Evolutionary conservation across 75 land plant species (phyloP), one percentile per base, ranked within the genome.

Genomic region (Picea glauca): DNA sequence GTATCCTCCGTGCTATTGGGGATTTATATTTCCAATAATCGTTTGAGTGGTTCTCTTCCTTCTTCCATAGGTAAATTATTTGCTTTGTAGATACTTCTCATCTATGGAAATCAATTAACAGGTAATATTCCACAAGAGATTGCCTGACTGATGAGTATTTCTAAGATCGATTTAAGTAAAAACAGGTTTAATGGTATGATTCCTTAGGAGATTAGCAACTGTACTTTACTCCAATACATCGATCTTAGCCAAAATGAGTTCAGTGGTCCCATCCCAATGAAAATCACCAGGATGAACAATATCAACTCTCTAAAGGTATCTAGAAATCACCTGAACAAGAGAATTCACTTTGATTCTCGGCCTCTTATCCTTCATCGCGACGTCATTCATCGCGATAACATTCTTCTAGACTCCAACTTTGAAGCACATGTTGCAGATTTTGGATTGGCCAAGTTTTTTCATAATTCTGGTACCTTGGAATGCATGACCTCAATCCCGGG

Each of bases 381-480:
- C 68, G 90, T 91, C 18, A 91, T n/a, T n/a, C n/a, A 91, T 67
- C 84, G 87, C 31, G 90, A 89, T 77, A 91, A 91, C 83, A 91
- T 91, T 63, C 80, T 92, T 13, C 62, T 92, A 20, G 83, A 90
- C 70, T 82, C 86, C 32, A 81, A 58, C 77, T 90, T 81, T 54
- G 92, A 92, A 78, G 94, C 94, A 11, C 94, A 90, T 76, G 94
- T 92, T 14, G 94, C 94, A 15, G 94, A 92, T 67, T 91, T 91
- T 43, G 50, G 94, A 2, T 84, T 92, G 20, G 94, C 94, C 75
- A 92, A 92, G 83, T 90, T 92, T 84, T 62, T 92, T 26, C 78
- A 78, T 64, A 87, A 81, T 58, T 84, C 85, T 9, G 90, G 81
- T 31, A 80, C 86, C 35, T 86, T 90, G 8, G 87, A 90, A 65